phyloP scores from a whole-genome alignment of 2,329 filamentous ascomycete species.

The Colletotrichum lupini region DNA sequence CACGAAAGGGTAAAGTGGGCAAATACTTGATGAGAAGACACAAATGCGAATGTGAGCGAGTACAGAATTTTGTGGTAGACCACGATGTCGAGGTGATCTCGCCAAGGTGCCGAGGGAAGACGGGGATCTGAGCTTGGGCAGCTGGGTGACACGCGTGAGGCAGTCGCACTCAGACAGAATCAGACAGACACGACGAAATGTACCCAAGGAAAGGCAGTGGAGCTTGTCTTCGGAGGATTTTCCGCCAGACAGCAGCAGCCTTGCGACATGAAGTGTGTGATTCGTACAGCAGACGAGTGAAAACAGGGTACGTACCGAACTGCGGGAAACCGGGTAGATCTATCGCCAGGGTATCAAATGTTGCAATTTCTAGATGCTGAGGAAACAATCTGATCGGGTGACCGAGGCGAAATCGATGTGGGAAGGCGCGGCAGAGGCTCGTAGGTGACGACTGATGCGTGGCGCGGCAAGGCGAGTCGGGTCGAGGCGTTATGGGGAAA shows the following conservation, averaged over 20 bases:
- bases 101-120: background rate
- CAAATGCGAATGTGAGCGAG: background rate
- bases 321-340: conserved; percentile 7
- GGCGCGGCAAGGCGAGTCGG: background rate
- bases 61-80: background rate
- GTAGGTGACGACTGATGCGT: background rate
- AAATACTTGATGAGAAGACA: conserved; percentile 38
- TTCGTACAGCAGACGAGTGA: conserved; percentile 20
- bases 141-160: conserved; percentile 14
- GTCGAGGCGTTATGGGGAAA: background rate
- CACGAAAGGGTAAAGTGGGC: conserved; percentile 24
- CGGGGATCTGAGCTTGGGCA: background rate
- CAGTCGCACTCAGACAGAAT: background rate
- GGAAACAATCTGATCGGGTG: background rate
- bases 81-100: background rate
- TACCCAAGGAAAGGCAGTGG: conserved; percentile 13
- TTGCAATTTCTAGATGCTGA: conserved; percentile 25
- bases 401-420: conserved; percentile 10
- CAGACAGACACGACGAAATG: conserved; percentile 13
- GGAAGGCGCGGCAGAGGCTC: conserved; percentile 7
- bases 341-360: conserved; percentile 31
- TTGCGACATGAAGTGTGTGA: conserved; percentile 17
- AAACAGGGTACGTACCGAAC: conserved; percentile 30
- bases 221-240: conserved; percentile 18
- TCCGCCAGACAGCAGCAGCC: conserved; percentile 21